Evolutionary conservation across 2,329 filamentous ascomycete genomes (phyloP).

Genomic region (Xylaria polymorpha): DNA sequence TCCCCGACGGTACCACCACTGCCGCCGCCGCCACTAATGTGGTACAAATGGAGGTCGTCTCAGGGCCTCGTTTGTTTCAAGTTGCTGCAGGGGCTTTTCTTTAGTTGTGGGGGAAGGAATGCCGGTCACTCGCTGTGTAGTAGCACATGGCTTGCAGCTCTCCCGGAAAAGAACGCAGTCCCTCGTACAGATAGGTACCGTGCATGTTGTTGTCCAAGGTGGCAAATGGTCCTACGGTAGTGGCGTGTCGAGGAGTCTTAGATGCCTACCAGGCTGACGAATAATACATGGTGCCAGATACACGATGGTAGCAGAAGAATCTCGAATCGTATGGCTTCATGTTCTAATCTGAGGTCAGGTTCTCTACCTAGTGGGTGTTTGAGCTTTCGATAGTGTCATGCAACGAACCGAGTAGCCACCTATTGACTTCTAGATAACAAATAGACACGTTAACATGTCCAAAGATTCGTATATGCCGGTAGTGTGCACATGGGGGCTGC

Average conservation of each 20-base stretch:
- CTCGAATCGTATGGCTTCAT: constrained; percentile 10
- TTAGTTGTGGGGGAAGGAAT: constrained; percentile 33
- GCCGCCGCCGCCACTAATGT: constrained; percentile 25
- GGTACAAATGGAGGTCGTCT: constrained; percentile 24
- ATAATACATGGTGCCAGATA: constrained; percentile 4
- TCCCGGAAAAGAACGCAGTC: constrained; percentile 6
- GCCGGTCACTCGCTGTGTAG: constrained; percentile 14
- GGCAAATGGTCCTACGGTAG: not conserved
- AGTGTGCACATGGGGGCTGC: constrained; percentile 28
- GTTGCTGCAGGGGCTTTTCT: constrained; percentile 27
- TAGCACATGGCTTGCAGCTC: constrained; percentile 10
- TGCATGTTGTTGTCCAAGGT: constrained; percentile 11
- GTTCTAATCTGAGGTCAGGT: constrained; percentile 7
- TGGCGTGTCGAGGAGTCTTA: constrained; percentile 4
- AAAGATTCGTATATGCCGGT: constrained; percentile 6
- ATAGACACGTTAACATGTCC: constrained; percentile 15
- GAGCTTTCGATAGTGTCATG: constrained; percentile 23
- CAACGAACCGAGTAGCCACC: not conserved
- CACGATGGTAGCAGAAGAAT: not conserved
- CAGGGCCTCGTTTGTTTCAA: constrained; percentile 30
- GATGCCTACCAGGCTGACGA: not conserved
- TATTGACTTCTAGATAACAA: constrained; percentile 1
- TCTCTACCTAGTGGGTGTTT: constrained; percentile 1
- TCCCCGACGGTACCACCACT: constrained; percentile 17
- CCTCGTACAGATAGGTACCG: constrained; percentile 8